Evolutionary conservation across 1,284 basidiomycete genomes (phyloP), one percentile per base, ranked within the genome.

Genomic region (Exobasidium rhododendri): DNA sequence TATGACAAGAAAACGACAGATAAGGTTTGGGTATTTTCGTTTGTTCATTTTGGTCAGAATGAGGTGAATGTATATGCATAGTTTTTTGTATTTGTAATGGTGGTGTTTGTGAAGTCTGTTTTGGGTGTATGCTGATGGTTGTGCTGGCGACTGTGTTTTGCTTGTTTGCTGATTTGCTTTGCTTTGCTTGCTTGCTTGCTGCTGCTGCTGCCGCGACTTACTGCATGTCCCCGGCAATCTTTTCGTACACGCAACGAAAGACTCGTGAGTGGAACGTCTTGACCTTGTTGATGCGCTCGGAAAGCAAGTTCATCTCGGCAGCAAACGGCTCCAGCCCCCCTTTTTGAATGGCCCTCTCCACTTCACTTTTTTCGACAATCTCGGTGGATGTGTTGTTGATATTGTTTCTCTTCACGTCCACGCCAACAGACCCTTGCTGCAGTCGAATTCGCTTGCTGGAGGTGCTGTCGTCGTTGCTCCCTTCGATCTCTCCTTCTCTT

Each of bases 241-340:
- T 52, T 44, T 74, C 70, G 55, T 74, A 74, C 53, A 72, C 45
- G 35, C 67, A 67, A 31, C 70, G 59, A 56, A 70, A 71, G 17
- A 74, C 70, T 11, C 70, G 57, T 49, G 72, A 60, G 40, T 74
- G 72, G 62, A 74, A 74, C 22, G 58, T 62, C n/a, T 68, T 70
- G 29, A 74, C 66, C 40, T 73, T 74, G 30, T 64, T 61, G 31
- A 72, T 67, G 13, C 72, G 62, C 11, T 74, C 72, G 26, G 64
- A 69, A 0, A 74, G 63, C 56, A 74, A 56, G 4, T 64, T 47
- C 29, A 74, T 69, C 59, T 74, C 72, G 40, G 68, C 68, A 0
- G 63, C 58, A 24, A 74, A 69, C 0, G 70, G 68, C 17, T 74
- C 72, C 7, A 74, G 62, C 3, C 70, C 72, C 14, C 68, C 67